These are phyloP conservation scores for Lophium mytilinum DNA, from an alignment of 495 filamentous ascomycete species.

Conservation along the genomic window DNA sequence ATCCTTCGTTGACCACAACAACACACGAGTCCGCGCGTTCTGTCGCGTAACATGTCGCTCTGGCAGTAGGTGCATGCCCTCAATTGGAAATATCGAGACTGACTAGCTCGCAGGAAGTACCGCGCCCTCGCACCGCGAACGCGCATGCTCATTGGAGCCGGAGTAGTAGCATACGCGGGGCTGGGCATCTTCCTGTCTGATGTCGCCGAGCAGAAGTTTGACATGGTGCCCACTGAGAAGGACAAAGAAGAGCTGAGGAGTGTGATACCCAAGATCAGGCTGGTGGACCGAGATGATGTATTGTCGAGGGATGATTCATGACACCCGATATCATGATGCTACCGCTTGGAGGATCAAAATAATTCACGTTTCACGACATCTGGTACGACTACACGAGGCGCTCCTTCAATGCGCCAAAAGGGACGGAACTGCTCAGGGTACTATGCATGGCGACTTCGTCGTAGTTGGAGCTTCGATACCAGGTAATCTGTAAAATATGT, in stretches of 20 bases:
- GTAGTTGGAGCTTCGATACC: too few species aligned
- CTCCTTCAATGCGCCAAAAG: too few species aligned
- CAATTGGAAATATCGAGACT: neutral
- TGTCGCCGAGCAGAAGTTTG: constrained; percentile 53
- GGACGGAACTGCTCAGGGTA: too few species aligned
- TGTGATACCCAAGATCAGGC: constrained; percentile 42
- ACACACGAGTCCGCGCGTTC: neutral
- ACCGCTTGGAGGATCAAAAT: neutral
- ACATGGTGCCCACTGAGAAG: constrained; percentile 52
- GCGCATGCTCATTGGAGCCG: constrained; percentile 54
- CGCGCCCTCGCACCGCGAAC: constrained; percentile 51
- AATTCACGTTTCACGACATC: too few species aligned
- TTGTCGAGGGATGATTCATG: neutral
- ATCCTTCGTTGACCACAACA: neutral
- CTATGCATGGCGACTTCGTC: too few species aligned
- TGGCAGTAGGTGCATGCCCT: constrained; percentile 26
- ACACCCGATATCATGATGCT: too few species aligned
- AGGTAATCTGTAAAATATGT: too few species aligned
- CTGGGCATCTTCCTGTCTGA: constrained; percentile 52
- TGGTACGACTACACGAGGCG: too few species aligned
- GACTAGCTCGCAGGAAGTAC: constrained; percentile 40
- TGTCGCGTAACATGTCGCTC: constrained; percentile 18
- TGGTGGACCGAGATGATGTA: constrained; percentile 34
- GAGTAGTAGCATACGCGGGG: constrained; percentile 57
- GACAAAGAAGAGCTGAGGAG: constrained; percentile 51